phyloP scores from a whole-genome alignment of 1,284 basidiomycete species.

The Trametes sp. region DNA sequence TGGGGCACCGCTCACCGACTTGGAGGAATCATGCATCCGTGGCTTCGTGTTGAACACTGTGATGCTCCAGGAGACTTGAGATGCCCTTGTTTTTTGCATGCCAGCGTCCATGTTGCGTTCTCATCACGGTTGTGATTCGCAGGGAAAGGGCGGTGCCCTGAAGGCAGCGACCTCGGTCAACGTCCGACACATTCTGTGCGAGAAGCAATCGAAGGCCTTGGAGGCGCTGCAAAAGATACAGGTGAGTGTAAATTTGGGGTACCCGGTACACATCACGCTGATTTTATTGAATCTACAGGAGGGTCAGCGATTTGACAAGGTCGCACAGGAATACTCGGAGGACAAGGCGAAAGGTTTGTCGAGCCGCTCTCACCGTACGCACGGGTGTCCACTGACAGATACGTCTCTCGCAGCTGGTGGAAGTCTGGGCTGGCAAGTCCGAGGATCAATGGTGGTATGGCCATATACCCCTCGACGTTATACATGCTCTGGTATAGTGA shows the following conservation, averaged over 20 bases:
- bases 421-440: conserved; percentile 83
- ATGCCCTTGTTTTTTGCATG: neutral
- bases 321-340: conserved; percentile 86
- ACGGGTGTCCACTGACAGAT: neutral
- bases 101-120: neutral
- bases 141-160: conserved; percentile 59
- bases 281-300: too few species aligned
- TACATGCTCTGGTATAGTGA: too few species aligned
- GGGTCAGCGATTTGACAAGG: conserved; percentile 82
- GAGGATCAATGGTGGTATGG: conserved; percentile 80
- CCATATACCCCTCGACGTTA: too few species aligned
- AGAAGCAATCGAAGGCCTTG: conserved; percentile 80
- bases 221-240: conserved; percentile 83
- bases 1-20: too few species aligned
- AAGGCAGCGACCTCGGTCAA: conserved; percentile 84
- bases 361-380: too few species aligned
- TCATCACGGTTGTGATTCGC: neutral
- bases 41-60: conserved; percentile 5
- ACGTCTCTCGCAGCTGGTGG: conserved; percentile 65
- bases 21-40: neutral
- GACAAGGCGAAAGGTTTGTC: conserved; percentile 83
- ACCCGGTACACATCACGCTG: too few species aligned
- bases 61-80: neutral
- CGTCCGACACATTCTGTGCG: conserved; percentile 86
- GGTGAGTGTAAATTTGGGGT: too few species aligned